Evolutionary conservation across 345 rosid genomes (phyloP), one percentile per base, ranked within the genome.

Genomic region (Citrus reticulata): DNA sequence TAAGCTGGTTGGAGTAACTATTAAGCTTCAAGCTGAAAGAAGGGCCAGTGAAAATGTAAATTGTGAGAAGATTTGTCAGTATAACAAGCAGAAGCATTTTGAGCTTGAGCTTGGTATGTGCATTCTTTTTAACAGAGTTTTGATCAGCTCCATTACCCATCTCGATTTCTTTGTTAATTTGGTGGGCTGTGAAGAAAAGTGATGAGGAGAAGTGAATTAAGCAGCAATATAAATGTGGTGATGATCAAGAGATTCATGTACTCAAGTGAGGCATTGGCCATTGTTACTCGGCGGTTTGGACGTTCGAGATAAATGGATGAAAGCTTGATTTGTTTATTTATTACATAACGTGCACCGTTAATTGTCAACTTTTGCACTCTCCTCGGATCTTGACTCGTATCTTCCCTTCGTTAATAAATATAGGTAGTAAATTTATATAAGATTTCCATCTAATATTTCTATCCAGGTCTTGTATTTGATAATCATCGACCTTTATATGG

Each of bases 51-150:
- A 86, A 72, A 64, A 86, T 37, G 76, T 78, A 86, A 78, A 84
- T 54, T 0, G 91, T 85, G 75, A 87, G 82, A 78, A 87, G 83
- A 83, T 85, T 87, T 46, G 90, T 84, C 7, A 85, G 54, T 37
- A 88, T 58, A 30, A 85, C 68, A 35, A 88, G 70, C 49, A 83
- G 0, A 30, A 85, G 64, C 39, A 87, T 69, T 76, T 78, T 88
- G 79, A 86, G 78, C 89, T 77, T 86, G 81, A 19, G 79, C 78
- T 29, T 84, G 67, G 19, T 46, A 4, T 73, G 59, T 55, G 13
- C 49, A 25, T 70, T 80, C 81, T 77, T 87, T 75, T 75, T 83
- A 17, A 70, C 74, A 73, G 24, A 42, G 24, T 72, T 39, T 14
- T 79, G 72, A 22, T 70, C 72, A 29, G 11, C 60, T 27, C 40